Conservation (phyloP, 78 protist genomes). For the Dictyostelium firmibasis region DNA sequence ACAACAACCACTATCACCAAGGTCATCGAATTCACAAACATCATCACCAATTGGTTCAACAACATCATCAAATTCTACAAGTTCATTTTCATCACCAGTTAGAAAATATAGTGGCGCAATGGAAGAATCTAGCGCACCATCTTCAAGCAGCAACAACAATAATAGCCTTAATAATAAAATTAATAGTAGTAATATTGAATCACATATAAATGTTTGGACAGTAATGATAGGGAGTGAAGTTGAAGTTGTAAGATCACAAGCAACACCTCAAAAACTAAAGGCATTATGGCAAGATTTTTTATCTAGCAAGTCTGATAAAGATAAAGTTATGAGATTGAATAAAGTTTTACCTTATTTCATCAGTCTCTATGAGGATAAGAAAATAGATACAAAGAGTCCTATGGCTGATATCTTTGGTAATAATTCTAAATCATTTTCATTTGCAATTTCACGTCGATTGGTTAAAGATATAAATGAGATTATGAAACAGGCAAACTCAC, state of each 20-base stretch:
- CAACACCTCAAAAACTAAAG: constrained; percentile 16
- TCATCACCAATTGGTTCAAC: neutral
- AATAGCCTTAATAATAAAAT: neutral
- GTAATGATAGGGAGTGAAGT: constrained; percentile 37
- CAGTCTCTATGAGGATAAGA: constrained; percentile 1
- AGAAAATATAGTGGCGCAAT: neutral
- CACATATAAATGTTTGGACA: constrained; percentile 26
- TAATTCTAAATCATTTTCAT: constrained; percentile 41
- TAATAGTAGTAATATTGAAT: neutral
- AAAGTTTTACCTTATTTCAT: constrained; percentile 38
- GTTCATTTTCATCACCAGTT: neutral
- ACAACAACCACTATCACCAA: neutral
- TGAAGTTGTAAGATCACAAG: neutral
- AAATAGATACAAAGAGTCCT: constrained; percentile 12
- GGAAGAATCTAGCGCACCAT: neutral
- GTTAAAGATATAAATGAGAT: constrained; percentile 58
- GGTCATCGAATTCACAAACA: neutral
- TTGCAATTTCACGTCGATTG: constrained; percentile 61
- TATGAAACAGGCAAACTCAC: neutral
- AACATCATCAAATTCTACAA: neutral
- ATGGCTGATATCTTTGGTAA: constrained; percentile 54
- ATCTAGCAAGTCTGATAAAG: constrained; percentile 57
- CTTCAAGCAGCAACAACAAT: neutral
- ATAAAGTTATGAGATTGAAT: constrained; percentile 23
- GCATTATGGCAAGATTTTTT: constrained; percentile 47